Percentiles rank a stretch among this genome's conserved stretches.
phyloP scores from a whole-genome alignment of 2,329 filamentous ascomycete genomes.

The Sclerotinia subarctica region DNA sequence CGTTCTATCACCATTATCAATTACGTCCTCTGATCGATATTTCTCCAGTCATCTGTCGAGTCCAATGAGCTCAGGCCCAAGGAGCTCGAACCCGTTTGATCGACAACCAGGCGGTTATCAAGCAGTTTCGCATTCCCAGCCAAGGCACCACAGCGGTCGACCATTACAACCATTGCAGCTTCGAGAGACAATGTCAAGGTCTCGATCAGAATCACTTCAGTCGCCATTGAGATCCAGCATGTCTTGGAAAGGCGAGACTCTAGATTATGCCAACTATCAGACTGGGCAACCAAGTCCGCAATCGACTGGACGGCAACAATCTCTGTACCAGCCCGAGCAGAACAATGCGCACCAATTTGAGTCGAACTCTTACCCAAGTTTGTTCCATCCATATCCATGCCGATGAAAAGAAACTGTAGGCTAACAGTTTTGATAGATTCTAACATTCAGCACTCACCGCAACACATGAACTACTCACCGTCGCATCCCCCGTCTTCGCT shows the following conservation, averaged over 20 bases:
- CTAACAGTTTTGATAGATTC: conserved; percentile 41
- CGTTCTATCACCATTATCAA: conserved; percentile 56
- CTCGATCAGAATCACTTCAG: conserved; percentile 56
- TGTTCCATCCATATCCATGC: conserved; percentile 26
- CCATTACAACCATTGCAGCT: conserved; percentile 58
- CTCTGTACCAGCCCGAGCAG: conserved; percentile 51
- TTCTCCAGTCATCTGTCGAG: conserved; percentile 48
- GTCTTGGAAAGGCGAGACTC: conserved; percentile 60
- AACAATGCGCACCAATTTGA: conserved; percentile 49
- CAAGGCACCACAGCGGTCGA: conserved; percentile 45
- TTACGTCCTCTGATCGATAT: conserved; percentile 54
- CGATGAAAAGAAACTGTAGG: conserved; percentile 29
- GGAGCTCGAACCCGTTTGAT: conserved; percentile 52
- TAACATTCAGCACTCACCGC: conserved; percentile 47
- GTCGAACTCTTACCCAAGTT: conserved; percentile 51
- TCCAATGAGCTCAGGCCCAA: conserved; percentile 47
- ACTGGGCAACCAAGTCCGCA: conserved; percentile 47
- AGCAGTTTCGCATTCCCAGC: conserved; percentile 44
- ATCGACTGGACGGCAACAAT: conserved; percentile 47
- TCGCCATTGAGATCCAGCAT: conserved; percentile 58
- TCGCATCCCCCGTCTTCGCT: conserved; percentile 42
- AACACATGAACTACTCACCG: conserved; percentile 50
- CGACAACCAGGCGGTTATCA: conserved; percentile 51
- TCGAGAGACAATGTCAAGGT: conserved; percentile 54
- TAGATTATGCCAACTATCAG: conserved; percentile 54